Conservation (phyloP, 1,284 basidiomycete species). For the Thecaphora thlaspeos region DNA sequence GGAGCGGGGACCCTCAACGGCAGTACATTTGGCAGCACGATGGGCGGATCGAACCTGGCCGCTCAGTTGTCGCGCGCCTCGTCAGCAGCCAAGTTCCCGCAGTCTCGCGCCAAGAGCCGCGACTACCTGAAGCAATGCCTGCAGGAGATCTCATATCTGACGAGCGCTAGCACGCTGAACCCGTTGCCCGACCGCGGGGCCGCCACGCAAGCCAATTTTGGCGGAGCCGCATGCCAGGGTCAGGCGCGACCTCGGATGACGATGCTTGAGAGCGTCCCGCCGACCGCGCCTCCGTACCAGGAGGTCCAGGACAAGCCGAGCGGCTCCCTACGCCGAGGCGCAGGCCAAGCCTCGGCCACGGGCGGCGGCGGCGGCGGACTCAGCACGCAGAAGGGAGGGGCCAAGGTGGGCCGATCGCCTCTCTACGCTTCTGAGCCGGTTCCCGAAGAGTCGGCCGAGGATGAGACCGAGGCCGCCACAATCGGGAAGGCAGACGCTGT, state of each 20-base stretch:
- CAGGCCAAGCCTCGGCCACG: background rate
- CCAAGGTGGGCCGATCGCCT: conserved; percentile 23
- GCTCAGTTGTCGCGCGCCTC: conserved; percentile 23
- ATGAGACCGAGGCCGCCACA: background rate
- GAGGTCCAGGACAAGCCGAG: background rate
- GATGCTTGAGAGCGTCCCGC: conserved; percentile 37
- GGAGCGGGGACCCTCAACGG: conserved; percentile 16
- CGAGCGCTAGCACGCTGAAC: conserved; percentile 93
- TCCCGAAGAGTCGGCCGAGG: conserved; percentile 21
- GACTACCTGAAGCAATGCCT: conserved; percentile 98
- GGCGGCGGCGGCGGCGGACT: background rate
- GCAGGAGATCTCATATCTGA: conserved; percentile 96
- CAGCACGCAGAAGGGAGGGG: conserved; percentile 10
- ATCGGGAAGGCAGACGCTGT: background rate
- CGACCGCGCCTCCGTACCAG: conserved; percentile 1
- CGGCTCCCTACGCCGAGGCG: conserved; percentile 17
- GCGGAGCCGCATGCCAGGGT: conserved; percentile 16
- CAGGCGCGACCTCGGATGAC: conserved; percentile 34
- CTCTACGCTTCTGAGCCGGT: conserved; percentile 33
- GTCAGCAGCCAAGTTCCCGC: conserved; percentile 73
- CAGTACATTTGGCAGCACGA: conserved; percentile 1
- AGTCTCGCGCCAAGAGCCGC: conserved; percentile 86
- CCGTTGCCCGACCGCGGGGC: conserved; percentile 64
- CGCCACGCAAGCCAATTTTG: conserved; percentile 15
- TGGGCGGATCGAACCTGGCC: background rate